Conservation (phyloP, 495 filamentous ascomycete species). For the Lasiosphaeriaceae sp. region DNA sequence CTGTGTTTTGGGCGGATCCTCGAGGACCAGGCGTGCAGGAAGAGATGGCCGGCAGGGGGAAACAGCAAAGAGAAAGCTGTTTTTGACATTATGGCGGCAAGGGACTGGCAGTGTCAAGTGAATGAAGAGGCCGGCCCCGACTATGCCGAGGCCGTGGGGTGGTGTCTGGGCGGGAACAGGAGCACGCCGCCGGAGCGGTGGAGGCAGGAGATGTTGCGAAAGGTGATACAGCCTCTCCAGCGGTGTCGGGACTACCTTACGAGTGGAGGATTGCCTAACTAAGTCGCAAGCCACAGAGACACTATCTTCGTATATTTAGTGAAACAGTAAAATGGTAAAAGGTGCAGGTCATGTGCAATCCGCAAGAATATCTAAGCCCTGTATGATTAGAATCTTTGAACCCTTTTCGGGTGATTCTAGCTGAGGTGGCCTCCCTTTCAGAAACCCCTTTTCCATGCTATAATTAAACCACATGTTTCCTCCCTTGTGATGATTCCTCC, state of each 20-base stretch:
- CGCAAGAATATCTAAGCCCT: no score
- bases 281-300: no score
- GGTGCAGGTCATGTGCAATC: no score
- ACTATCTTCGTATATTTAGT: no score
- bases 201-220: conserved; percentile 4
- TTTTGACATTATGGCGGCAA: not conserved
- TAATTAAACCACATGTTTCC: no score
- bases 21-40: conserved; percentile 16
- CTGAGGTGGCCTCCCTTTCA: no score
- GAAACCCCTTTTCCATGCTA: no score
- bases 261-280: not conserved
- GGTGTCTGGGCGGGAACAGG: conserved; percentile 30
- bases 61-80: not conserved
- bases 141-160: conserved; percentile 31
- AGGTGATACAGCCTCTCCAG: conserved; percentile 2
- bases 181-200: conserved; percentile 1
- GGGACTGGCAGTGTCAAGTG: conserved; percentile 12
- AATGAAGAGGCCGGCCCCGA: conserved; percentile 33
- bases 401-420: no score
- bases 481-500: no score
- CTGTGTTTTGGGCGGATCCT: conserved; percentile 34
- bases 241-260: not conserved
- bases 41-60: not conserved
- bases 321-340: no score
- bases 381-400: no score